Evolutionary conservation across 305 asterid species (phyloP).

Genomic region (Fraxinus sp.): DNA sequence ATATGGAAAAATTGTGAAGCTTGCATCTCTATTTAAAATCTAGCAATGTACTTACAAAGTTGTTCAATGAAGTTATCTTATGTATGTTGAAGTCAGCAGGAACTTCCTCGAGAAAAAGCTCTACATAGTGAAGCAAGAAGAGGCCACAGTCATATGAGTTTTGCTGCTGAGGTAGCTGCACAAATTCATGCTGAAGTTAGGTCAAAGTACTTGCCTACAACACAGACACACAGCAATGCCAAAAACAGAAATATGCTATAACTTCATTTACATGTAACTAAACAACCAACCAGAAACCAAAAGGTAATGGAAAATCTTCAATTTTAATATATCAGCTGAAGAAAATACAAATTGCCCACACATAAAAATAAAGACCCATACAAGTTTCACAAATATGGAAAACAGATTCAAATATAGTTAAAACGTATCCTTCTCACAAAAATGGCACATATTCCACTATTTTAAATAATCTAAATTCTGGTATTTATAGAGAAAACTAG

Average conservation of each 20-base stretch:
- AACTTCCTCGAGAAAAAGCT: constrained; percentile 1
- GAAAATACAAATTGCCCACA: background rate
- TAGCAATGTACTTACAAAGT: constrained; percentile 6
- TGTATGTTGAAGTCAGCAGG: background rate
- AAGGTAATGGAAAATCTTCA: constrained; percentile 3
- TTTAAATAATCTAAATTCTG: background rate
- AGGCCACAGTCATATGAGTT: background rate
- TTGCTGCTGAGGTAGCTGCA: constrained; percentile 3
- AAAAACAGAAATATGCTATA: background rate
- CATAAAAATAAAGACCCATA: constrained; percentile 10
- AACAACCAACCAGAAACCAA: constrained; percentile 15
- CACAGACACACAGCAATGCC: background rate
- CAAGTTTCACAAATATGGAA: constrained; percentile 4
- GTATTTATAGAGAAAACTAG: background rate
- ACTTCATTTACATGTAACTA: background rate
- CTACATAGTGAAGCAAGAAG: background rate
- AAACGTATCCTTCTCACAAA: background rate
- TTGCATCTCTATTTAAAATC: constrained; percentile 19
- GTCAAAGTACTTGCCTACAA: background rate
- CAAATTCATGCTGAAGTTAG: constrained; percentile 13
- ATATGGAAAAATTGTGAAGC: constrained; percentile 9
- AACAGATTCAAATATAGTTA: background rate
- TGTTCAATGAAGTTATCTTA: background rate
- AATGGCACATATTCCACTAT: constrained; percentile 12
- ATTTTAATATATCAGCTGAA: constrained; percentile 8